Evolutionary conservation across 2,329 filamentous ascomycete genomes (phyloP), one percentile per base, ranked within the genome.

Genomic region (Aspergillus pseudoterreus): DNA sequence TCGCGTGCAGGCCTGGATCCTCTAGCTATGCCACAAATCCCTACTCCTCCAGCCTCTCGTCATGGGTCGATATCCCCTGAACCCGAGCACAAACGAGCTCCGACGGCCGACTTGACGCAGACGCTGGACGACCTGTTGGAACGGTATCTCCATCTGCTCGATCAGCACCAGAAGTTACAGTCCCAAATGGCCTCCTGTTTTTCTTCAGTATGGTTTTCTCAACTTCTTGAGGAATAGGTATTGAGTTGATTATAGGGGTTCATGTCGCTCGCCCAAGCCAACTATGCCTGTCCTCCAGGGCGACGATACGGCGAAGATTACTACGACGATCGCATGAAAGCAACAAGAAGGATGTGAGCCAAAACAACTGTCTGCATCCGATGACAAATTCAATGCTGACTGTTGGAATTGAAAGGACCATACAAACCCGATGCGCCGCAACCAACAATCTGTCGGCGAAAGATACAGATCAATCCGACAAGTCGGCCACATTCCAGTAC

Each of bases 301-400:
- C 70, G 74, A 49, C 64, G 72, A 45, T 76, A 75, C 65, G 76
- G 77, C 12, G 66, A 72, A 33, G 76, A 79, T 48, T 77, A 74
- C 55, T 79, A 78, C 52, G 77, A 79, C 62, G 72, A 74, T 43
- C 66, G 77, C 30, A 79, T 78, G 77, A 76, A 78, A 58, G 75
- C 76, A 14, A 70, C 63, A 19, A 65, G 66, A 52, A 71, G 60
- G 52, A 65, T 75, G 73, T 75, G 63, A 55, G 59, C 56, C 12
- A 1, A 27, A 14, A 12, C 14, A 33, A 15, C 14, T 27, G 21
- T 9, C 30, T 22, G 19, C 19, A 48, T 36, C 24, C 4, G n/a
- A 43, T 32, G 12, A 43, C 11, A n/a, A 12, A 42, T 22, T 41
- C 10, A n/a, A n/a, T 4, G 35, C 27, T 30, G 8, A 30, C 8